Base-by-base conservation (phyloP, 1,284 basidiomycete genomes). In the Apiotrichum laibachii region DNA sequence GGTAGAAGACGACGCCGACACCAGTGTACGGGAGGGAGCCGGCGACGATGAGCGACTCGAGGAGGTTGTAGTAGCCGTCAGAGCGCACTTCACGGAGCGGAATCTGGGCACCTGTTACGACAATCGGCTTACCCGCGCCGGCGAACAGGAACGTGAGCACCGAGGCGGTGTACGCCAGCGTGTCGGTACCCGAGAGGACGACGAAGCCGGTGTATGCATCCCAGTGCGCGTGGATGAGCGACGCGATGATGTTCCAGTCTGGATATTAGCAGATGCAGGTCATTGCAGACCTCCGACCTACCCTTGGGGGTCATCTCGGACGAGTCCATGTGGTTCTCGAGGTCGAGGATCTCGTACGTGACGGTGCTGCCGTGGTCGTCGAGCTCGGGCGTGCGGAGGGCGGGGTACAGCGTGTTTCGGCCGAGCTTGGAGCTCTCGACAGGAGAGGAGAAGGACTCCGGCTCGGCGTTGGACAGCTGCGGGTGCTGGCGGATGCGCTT, bases 201-300 rank as follows among this genome's bases (percentile, higher is more conserved):
- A 77, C 64, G 53, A 77, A 77, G 2, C 75, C 75, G 26, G 72
- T 72, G 57, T 77, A 75, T 9, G 57, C 56, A 47, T 72, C 67
- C 72, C 72, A 77, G 59, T 75, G 70, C 52, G 72, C 66, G 48
- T 69, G 61, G n/a, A 77, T 62, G 5, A 75, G 63, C 46, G 49
- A 34, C 18, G 75, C 75, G 50, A 77, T 75, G 16, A 55, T 71
- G 60, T 77, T 77, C 72, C 73, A 77, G 56, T 77, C 75, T 77
- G 59, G 1, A 15, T n/a, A 9, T 31, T 19, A 12, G 45, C 18
- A 37, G 37, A 10, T 21, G 48, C 9, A n/a, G 49, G 45, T 46
- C 22, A 19, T 44, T 18, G 43, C 15, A 9, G 13, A 40, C 8
- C 43, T 44, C 21, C 4, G 4, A 65, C 72, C 58, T 59, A 76